Percentiles rank a stretch among this genome's conserved stretches.
phyloP scores from a whole-genome alignment of 2,329 filamentous ascomycete genomes.

The Thielaviopsis cerberus region DNA sequence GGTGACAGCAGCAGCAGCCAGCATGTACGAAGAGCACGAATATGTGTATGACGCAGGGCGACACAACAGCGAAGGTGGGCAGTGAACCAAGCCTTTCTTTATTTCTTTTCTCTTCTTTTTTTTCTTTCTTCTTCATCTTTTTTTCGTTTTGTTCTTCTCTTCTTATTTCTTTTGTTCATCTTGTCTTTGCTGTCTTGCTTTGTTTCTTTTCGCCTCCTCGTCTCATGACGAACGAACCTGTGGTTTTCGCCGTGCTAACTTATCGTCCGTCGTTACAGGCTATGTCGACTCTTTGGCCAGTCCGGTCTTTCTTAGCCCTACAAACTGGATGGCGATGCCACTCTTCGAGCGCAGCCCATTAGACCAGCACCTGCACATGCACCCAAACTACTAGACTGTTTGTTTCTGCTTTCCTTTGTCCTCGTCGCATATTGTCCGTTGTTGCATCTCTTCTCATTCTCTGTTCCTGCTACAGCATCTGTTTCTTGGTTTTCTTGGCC shows the following conservation, averaged over 20 bases:
- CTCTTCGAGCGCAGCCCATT: neutral
- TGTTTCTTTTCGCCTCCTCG: neutral
- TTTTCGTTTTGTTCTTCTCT: neutral
- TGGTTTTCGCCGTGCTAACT: neutral
- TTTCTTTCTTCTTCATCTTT: neutral
- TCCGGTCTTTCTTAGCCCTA: neutral
- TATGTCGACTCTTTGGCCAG: neutral
- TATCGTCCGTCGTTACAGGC: neutral
- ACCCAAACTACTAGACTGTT: neutral
- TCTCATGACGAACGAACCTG: neutral
- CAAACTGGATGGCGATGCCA: constrained; percentile 4
- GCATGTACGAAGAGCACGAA: neutral
- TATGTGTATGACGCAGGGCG: neutral
- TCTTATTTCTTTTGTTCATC: neutral
- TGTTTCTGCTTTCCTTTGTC: neutral
- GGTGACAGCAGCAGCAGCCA: constrained; percentile 3
- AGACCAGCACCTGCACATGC: neutral
- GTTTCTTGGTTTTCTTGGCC: neutral
- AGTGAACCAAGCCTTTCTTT: neutral
- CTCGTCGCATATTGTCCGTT: neutral
- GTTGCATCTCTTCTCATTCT: neutral
- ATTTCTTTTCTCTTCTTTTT: neutral
- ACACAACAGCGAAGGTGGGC: neutral
- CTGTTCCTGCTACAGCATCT: too few species aligned
- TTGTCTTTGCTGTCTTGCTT: neutral